These are phyloP conservation scores for Fusarium drepaniforme DNA, from an alignment of 2,329 filamentous ascomycete genomes.

Conservation along the genomic window DNA sequence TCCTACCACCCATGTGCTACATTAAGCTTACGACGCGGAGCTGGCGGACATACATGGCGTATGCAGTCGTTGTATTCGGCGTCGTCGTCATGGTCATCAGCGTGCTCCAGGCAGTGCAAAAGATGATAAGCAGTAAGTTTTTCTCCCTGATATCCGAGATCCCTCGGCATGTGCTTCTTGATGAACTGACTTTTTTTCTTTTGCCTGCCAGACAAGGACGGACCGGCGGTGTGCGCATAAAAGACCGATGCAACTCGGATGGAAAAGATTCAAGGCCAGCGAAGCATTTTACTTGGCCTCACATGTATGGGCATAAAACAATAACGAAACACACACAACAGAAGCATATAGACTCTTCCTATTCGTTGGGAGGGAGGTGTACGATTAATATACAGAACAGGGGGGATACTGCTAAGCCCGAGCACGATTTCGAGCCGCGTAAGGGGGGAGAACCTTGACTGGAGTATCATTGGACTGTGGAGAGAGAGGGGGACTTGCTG, in stretches of 20 bases:
- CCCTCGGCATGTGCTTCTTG: not conserved
- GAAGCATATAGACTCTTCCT: conserved; percentile 29
- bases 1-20: conserved; percentile 93
- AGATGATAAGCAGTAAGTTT: conserved; percentile 68
- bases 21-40: conserved; percentile 87
- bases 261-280: not conserved
- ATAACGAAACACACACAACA: conserved; percentile 19
- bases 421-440: not conserved
- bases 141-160: not conserved
- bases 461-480: not conserved
- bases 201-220: conserved; percentile 38
- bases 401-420: not conserved
- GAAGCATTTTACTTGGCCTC: conserved; percentile 10
- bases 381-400: conserved; percentile 17
- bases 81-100: conserved; percentile 84
- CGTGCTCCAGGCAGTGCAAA: conserved; percentile 77
- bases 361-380: conserved; percentile 10
- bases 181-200: conserved; percentile 28
- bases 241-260: conserved; percentile 2
- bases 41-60: conserved; percentile 80
- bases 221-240: conserved; percentile 42
- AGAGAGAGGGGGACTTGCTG: not conserved
- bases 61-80: conserved; percentile 82
- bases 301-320: conserved; percentile 17
- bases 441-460: conserved; percentile 2